Evolutionary conservation across 768 basidiomycete species (phyloP).

Genomic region (Trametes maxima): DNA sequence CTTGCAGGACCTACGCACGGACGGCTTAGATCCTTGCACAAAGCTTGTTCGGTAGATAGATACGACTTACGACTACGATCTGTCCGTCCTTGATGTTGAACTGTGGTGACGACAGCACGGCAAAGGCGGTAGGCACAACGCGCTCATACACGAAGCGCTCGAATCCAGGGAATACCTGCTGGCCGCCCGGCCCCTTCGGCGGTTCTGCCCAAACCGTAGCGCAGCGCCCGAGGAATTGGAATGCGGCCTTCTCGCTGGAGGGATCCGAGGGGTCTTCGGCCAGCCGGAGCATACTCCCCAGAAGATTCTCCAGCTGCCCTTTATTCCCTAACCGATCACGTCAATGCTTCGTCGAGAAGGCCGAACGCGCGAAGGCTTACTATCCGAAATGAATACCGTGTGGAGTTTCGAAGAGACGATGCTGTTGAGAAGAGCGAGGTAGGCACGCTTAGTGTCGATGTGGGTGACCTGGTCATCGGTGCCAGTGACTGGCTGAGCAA

Average conservation of each 20-base stretch:
- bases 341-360: neutral
- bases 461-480: slow-evolving; percentile 87
- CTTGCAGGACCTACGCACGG: slow-evolving; percentile 71
- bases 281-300: slow-evolving; percentile 72
- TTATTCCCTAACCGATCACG: slow-evolving; percentile 52
- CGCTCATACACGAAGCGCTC: slow-evolving; percentile 90
- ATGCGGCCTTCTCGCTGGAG: slow-evolving; percentile 73
- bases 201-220: slow-evolving; percentile 71
- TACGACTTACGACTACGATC: slow-evolving; percentile 67
- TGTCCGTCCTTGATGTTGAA: slow-evolving; percentile 92
- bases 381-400: slow-evolving; percentile 82
- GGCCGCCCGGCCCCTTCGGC: slow-evolving; percentile 33
- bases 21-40: neutral
- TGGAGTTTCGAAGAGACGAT: slow-evolving; percentile 83
- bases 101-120: slow-evolving; percentile 72
- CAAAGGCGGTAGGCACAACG: slow-evolving; percentile 80
- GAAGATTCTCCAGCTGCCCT: slow-evolving; percentile 66
- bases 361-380: slow-evolving; percentile 47
- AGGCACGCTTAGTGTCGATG: slow-evolving; percentile 84
- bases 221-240: slow-evolving; percentile 74
- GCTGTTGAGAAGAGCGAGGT: slow-evolving; percentile 78
- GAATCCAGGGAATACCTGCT: slow-evolving; percentile 66
- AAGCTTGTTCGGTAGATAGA: neutral
- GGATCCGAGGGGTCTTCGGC: slow-evolving; percentile 80
- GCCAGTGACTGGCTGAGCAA: slow-evolving; percentile 80